Percentiles rank a stretch among this genome's conserved stretches.
Evolutionary conservation across 73 alveolate species (phyloP).

Genomic region (Loxodes magnus): DNA sequence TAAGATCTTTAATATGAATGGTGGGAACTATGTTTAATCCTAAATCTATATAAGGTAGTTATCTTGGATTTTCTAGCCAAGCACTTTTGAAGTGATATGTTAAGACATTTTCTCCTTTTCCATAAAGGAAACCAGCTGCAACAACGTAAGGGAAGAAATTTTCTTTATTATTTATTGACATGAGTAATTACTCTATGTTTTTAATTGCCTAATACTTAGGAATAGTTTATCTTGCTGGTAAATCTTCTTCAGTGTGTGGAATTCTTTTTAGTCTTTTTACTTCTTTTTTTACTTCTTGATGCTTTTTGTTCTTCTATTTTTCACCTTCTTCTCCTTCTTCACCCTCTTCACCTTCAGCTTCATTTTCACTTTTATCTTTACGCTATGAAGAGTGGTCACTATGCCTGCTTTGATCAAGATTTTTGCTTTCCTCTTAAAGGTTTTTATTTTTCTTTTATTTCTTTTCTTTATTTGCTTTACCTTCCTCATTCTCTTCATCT

Average conservation of each 20-base stretch:
- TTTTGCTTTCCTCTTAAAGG: constrained; percentile 1
- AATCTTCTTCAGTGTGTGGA: not conserved
- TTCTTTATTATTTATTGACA: constrained; percentile 63
- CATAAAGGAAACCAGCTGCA: constrained; percentile 90
- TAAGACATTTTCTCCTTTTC: constrained; percentile 80
- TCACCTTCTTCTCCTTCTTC: constrained; percentile 24
- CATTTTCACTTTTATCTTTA: not conserved
- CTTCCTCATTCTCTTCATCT: constrained; percentile 1
- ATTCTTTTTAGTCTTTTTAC: not conserved
- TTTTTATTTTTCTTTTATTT: too few species aligned
- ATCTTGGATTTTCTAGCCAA: constrained; percentile 55
- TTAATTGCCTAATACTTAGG: constrained; percentile 22
- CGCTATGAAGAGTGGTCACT: too few species aligned
- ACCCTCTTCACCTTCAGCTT: not conserved
- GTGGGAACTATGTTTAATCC: constrained; percentile 91
- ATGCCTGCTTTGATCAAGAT: too few species aligned
- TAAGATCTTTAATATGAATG: constrained; percentile 87
- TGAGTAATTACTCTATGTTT: constrained; percentile 78
- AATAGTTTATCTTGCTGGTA: constrained; percentile 4
- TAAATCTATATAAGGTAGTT: constrained; percentile 29
- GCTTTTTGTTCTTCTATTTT: too few species aligned
- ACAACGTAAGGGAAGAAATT: constrained; percentile 76
- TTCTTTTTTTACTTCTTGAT: not conserved
- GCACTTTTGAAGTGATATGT: constrained; percentile 63
- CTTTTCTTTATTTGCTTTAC: constrained; percentile 16